These are phyloP conservation scores for Pichia thaimueangensis DNA, from an alignment of 805 yeast genomes.

Conservation along the genomic window DNA sequence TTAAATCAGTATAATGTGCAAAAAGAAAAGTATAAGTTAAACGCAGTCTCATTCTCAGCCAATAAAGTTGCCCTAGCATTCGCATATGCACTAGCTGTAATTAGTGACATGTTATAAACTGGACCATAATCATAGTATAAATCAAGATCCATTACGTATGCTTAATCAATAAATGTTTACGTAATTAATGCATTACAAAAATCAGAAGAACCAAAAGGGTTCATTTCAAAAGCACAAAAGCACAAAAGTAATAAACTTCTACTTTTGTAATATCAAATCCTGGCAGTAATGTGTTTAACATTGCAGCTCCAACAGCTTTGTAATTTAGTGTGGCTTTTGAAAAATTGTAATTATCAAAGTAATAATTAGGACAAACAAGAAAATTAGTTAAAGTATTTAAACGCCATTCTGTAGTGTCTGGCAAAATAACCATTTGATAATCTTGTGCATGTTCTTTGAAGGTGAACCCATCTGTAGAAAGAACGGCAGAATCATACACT, in stretches of 20 bases:
- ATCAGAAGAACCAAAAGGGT: constrained; percentile 56
- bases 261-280: constrained; percentile 42
- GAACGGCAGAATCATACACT: constrained; percentile 43
- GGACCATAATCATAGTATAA: constrained; percentile 57
- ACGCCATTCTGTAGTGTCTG: constrained; percentile 37
- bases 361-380: constrained; percentile 31
- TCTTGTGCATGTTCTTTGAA: constrained; percentile 34
- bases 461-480: constrained; percentile 53
- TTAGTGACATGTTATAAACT: constrained; percentile 44
- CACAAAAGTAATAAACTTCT: constrained; percentile 48
- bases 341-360: constrained; percentile 13
- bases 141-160: constrained; percentile 49
- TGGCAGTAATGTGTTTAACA: constrained; percentile 47
- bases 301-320: constrained; percentile 35
- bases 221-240: constrained; percentile 65
- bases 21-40: constrained; percentile 54
- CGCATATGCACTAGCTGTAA: constrained; percentile 45
- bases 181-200: constrained; percentile 60
- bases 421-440: constrained; percentile 35
- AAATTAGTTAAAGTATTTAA: constrained; percentile 49
- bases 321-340: not conserved
- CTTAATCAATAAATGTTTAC: constrained; percentile 54
- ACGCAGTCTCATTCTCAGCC: constrained; percentile 7
- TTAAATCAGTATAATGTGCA: constrained; percentile 64
- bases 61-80: constrained; percentile 42